Conservation (phyloP, 2,329 filamentous ascomycete genomes). For the Gaeumannomyces sp. region DNA sequence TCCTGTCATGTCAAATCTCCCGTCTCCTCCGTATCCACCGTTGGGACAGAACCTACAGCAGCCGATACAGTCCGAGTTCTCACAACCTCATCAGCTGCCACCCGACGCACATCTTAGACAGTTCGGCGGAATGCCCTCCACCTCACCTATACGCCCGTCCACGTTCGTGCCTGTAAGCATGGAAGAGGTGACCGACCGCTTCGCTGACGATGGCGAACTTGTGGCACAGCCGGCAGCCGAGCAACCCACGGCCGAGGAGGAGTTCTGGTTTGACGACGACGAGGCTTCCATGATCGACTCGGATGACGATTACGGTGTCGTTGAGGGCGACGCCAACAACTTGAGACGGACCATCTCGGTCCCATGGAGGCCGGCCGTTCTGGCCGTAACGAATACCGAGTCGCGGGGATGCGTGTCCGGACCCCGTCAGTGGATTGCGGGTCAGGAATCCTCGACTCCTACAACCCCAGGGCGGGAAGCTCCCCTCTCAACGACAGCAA, state of each 20-base stretch:
- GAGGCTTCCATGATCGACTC: constrained; percentile 57
- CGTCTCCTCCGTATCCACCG: background rate
- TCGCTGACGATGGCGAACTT: background rate
- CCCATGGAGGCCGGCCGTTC: constrained; percentile 31
- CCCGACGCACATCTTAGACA: constrained; percentile 12
- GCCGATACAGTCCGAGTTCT: background rate
- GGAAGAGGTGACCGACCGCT: background rate
- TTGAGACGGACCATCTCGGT: constrained; percentile 34
- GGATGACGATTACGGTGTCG: constrained; percentile 48
- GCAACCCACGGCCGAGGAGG: constrained; percentile 20
- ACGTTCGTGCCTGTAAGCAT: constrained; percentile 10
- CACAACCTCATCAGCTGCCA: constrained; percentile 18
- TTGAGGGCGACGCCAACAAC: constrained; percentile 26
- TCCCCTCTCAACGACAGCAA: constrained; percentile 75
- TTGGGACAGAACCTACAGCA: background rate
- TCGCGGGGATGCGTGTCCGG: constrained; percentile 35
- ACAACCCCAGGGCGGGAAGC: constrained; percentile 57
- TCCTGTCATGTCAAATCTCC: background rate
- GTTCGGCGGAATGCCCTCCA: constrained; percentile 11
- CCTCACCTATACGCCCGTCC: constrained; percentile 14
- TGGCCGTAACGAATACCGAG: constrained; percentile 27
- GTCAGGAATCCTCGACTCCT: constrained; percentile 51
- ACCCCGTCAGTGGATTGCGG: constrained; percentile 40
- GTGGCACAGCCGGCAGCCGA: background rate
- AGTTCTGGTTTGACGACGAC: constrained; percentile 49